These are phyloP conservation scores for Aquilaria yunnanensis DNA, from an alignment of 345 rosid genomes.

Conservation along the genomic window DNA sequence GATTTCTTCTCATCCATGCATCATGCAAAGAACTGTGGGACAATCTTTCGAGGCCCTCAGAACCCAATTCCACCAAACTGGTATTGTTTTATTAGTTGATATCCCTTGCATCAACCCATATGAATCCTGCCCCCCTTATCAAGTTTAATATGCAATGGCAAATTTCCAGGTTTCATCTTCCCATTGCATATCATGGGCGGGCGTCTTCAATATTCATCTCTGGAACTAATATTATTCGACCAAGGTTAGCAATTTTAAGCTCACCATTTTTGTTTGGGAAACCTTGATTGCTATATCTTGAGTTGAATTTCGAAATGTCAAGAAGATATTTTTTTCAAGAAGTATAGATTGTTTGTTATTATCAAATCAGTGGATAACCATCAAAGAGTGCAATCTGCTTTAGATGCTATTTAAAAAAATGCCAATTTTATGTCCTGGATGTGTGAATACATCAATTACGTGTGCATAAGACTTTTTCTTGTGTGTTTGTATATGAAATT, in stretches of 20 bases:
- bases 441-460: too few species aligned
- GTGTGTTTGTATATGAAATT: too few species aligned
- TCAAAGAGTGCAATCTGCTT: background rate
- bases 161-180: slow-evolving; percentile 72
- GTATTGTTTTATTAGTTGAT: slow-evolving; percentile 24
- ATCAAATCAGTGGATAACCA: background rate
- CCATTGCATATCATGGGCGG: slow-evolving; percentile 91
- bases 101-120: background rate
- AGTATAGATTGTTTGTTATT: background rate
- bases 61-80: slow-evolving; percentile 62
- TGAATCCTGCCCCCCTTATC: background rate
- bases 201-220: slow-evolving; percentile 81
- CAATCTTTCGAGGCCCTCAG: slow-evolving; percentile 78
- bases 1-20: slow-evolving; percentile 88
- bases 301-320: too few species aligned
- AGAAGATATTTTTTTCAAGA: background rate
- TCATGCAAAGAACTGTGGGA: slow-evolving; percentile 83
- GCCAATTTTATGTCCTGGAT: too few species aligned
- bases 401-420: background rate
- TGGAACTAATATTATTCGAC: slow-evolving; percentile 78
- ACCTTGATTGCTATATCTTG: background rate
- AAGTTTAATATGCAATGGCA: slow-evolving; percentile 6
- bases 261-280: background rate
- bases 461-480: too few species aligned
- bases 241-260: slow-evolving; percentile 34